Evolutionary conservation across 1,284 basidiomycete species (phyloP), one percentile per base, ranked within the genome.

Genomic region (Trametes versicolor): DNA sequence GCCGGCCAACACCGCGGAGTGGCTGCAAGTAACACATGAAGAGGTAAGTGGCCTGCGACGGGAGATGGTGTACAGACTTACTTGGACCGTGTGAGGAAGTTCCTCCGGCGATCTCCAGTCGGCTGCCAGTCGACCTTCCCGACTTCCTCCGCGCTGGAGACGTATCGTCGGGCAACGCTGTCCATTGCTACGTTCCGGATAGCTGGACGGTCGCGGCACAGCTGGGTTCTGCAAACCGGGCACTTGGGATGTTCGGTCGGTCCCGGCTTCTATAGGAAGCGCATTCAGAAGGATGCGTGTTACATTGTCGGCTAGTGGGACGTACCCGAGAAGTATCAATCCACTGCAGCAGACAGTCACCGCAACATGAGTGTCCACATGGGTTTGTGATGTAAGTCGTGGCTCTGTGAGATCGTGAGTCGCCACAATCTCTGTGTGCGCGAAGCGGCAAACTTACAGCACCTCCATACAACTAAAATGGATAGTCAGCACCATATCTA

Each of bases 321-420:
- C 19, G 43, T n/a, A 47, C 13, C 64, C 15, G 72, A 21, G 54
- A 76, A 56, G 73, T 70, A 49, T 63, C 60, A 19, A 78, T 70
- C 76, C 76, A 79, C 12, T 65, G 51, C 48, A 70, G 65, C 6
- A 73, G 73, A 57, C 78, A 79, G 6, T 74, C 71, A 3, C 75
- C 77, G 50, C 78, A 79, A 56, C 70, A 74, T 6, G 73, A 73
- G 62, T 79, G 78, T 4, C 78, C 78, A 60, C 78, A 79, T 4
- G 78, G 77, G 45, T 74, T 74, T 15, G 72, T 71, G 2, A 74
- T 43, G 56, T 79, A 71, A 0, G 76, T 73, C 29, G 66, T 70
- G 9, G 71, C 73, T 43, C 78, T 79, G 45, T 12, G 17, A 25
- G n/a, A 32, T 15, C 23, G 51, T 62, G 2, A 58, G 57, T n/a